phyloP scores from a whole-genome alignment of 371 early-diverging fungal species.

The Mortierella sp. region DNA sequence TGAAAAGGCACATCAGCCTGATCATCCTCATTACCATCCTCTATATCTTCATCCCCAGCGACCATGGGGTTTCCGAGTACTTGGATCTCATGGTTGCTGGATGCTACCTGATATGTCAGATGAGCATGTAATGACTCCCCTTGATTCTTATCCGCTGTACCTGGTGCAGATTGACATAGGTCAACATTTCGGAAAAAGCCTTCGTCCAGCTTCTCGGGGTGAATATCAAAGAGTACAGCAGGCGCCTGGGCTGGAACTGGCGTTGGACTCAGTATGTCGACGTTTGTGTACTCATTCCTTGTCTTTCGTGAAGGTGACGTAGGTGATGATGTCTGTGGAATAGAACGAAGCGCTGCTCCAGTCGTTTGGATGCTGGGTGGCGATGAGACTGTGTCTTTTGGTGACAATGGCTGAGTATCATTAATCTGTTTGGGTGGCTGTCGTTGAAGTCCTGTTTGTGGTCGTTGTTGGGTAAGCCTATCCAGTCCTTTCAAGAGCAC shows the following conservation, averaged over 20 bases:
- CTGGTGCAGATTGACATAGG: slow-evolving; percentile 7
- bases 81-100: slow-evolving; percentile 48
- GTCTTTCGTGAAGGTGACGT: slow-evolving; percentile 43
- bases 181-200: slow-evolving; percentile 63
- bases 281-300: slow-evolving; percentile 46
- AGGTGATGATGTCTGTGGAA: slow-evolving; percentile 34
- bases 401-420: too few relatives aligned
- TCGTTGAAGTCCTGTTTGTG: not conserved
- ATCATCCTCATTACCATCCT: slow-evolving; percentile 29
- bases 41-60: slow-evolving; percentile 67
- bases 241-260: slow-evolving; percentile 47
- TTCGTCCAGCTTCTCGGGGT: slow-evolving; percentile 60
- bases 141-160: not conserved
- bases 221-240: slow-evolving; percentile 59
- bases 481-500: slow-evolving; percentile 55
- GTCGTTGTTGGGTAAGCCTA: slow-evolving; percentile 29
- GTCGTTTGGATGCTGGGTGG: slow-evolving; percentile 56
- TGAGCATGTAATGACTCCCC: not conserved
- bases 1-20: not conserved
- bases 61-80: slow-evolving; percentile 73
- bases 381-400: too few relatives aligned
- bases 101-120: slow-evolving; percentile 1
- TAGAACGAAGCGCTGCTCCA: slow-evolving; percentile 41
- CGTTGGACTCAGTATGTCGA: slow-evolving; percentile 45
- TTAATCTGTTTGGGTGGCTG: too few relatives aligned